Evolutionary conservation across 2,329 filamentous ascomycete genomes (phyloP), one percentile per base, ranked within the genome.

Genomic region (Fusarium sp.): DNA sequence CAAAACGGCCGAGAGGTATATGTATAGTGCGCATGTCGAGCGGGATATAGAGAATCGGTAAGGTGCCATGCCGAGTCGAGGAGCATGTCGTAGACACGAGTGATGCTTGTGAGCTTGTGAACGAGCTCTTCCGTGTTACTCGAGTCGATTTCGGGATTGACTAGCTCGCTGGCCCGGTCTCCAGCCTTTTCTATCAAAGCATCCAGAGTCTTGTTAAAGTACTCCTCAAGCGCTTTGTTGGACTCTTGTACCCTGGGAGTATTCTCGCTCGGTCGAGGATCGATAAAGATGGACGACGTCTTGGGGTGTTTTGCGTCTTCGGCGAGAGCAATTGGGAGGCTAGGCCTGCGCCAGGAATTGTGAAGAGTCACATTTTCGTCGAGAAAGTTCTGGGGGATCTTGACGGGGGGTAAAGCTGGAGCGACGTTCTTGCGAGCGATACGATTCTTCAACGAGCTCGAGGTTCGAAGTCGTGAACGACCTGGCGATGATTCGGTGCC

Each of bases 321-420:
- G 18, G 71, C 68, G 14, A 84, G 77, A 20, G 81, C 82, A 35
- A 67, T 60, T 7, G 82, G 81, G 13, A 84, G 74, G 11, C 70
- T 69, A 20, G 81, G 82, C 56, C 77, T 77, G 16, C 50, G 71
- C n/a, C 67, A 65, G n/a, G 64, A n/a, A 56, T 74, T 31, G 59
- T 79, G 77, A 27, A 81, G 65, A 14, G 70, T 78, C 43, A 93
- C 85, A 64, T 88, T 88, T 22, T 83, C 80, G 43, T 87, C 82
- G 63, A 90, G 81, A 71, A 93, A 93, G 81, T 85, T 88, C 65
- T 85, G 81, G 1, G 92, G 90, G 16, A 93, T 82, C 59, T 86
- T 83, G 24, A 90, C 82, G 3, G 86, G 84, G n/a, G 89, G 89
- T 13, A 90, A 74, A 52, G 84, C 83, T 29, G 84, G 81, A 37